Percentiles rank a stretch among this genome's conserved stretches.
phyloP scores from a whole-genome alignment of 306 rosid genomes.

The Vicia faba region DNA sequence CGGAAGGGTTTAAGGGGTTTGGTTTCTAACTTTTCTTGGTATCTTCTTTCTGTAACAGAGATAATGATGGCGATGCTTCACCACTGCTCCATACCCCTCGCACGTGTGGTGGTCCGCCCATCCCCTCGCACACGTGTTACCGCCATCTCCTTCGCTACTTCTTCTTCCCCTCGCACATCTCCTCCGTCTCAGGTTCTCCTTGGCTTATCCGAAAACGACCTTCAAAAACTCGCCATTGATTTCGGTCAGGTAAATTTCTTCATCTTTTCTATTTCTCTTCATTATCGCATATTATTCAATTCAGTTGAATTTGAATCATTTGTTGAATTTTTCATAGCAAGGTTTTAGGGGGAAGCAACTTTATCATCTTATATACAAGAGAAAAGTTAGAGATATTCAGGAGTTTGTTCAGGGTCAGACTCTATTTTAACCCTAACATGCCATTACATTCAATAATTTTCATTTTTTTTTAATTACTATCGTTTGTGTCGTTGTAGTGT shows the following conservation, averaged over 20 bases:
- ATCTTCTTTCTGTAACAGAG: slow-evolving; percentile 4
- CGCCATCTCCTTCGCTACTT: slow-evolving; percentile 34
- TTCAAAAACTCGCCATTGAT: slow-evolving; percentile 72
- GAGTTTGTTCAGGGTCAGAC: slow-evolving; percentile 67
- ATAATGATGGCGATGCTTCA: slow-evolving; percentile 66
- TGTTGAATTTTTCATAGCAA: slow-evolving; percentile 52
- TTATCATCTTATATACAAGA: slow-evolving; percentile 81
- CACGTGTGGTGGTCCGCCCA: slow-evolving; percentile 51
- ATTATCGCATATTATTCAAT: not conserved
- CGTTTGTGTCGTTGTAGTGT: not conserved
- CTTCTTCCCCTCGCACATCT: slow-evolving; percentile 43
- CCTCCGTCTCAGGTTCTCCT: slow-evolving; percentile 66
- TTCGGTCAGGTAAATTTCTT: slow-evolving; percentile 67
- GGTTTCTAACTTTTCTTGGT: slow-evolving; percentile 1
- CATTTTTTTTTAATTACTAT: not conserved
- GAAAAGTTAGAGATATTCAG: slow-evolving; percentile 76
- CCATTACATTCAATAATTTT: not conserved
- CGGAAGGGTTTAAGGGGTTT: not conserved
- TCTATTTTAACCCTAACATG: not conserved
- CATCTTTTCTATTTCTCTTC: not conserved
- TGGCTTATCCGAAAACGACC: slow-evolving; percentile 81
- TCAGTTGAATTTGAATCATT: not conserved
- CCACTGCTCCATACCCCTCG: slow-evolving; percentile 60
- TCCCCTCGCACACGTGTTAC: slow-evolving; percentile 34
- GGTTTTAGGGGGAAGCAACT: slow-evolving; percentile 88